Evolutionary conservation across 352 stramenopile species (phyloP), one percentile per base, ranked within the genome.

Genomic region (Pythium rishiriense): DNA sequence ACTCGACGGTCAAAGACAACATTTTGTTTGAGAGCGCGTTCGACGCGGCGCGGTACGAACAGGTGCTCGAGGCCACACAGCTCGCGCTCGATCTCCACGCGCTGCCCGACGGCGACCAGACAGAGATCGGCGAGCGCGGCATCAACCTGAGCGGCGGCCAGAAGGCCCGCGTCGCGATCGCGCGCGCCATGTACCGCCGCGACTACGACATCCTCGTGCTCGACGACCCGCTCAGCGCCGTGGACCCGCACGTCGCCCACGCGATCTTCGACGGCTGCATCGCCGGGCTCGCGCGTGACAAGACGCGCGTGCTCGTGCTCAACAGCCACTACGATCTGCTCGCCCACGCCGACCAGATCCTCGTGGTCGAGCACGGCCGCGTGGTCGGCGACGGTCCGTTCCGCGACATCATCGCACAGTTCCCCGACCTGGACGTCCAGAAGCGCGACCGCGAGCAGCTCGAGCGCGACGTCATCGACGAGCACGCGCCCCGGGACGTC

Each of bases 81-180:
- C 60, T 97, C 26, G 66, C 50, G 28, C 53, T 75, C 11, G 90
- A 97, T 69, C 61, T 97, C 1, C 50, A 62, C 21, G 73, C 88
- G 46, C 65, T 96, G 11, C 70, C 79, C 29, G 64, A 80, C 42
- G 90, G 90, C 11, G 88, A 96, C 56, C 28, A 75, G 49, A 93
- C 78, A 29, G 73, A 82, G 65, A 85, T 89, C 33, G 81, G 79
- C 21, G 79, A 88, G 64, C 66, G 73, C 12, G 72, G 72, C 8
- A 70, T 76, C 52, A 80, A 80, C 58, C 24, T 79, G 1, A 74
- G 64, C 29, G 72, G 72, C 15, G 72, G 72, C 12, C 72, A 79
- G 50, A 68, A 69, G 43, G 60, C 72, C 3, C 72, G 72, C 19
- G 58, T 79, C 24, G 62, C 49, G 4, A 54, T 76, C 4, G 72